Base-by-base conservation (phyloP, 2,329 filamentous ascomycete species). In the Dryadomyces quercus-mongolicae region DNA sequence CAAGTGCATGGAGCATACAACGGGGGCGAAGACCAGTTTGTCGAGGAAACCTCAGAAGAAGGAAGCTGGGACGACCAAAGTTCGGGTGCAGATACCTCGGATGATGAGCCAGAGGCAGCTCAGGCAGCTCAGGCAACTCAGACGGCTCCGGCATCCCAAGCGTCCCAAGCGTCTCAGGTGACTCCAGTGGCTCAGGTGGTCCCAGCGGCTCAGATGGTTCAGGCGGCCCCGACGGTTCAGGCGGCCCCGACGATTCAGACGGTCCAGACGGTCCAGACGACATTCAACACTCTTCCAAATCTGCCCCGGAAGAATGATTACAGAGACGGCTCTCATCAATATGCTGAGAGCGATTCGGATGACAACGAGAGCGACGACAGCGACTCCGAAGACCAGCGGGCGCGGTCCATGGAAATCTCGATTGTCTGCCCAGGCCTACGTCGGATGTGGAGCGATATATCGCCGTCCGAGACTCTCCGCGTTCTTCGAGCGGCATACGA, bases 401-500 rank as follows among this genome's bases (percentile, higher is more conserved):
- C 25, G 8, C 25, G 25, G 8, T 31, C 25, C 25, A 31, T 31
- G 25, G 25, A 31, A 8, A 31, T 31, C 25, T 31, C 55, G 53
- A 50, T 54, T n/a, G 54, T 58, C 22, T 59, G 58, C 20, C 58
- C 58, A 1, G 56, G 56, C 40, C 21, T 58, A 1, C 53, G 55
- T 1, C 4, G 53, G 48, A 49, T 51, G 2, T 59, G 56, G 56
- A 4, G 5, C 6, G 49, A 36, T 2, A 21, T 36, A 6, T n/a
- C 40, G 6, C 13, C 44, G n/a, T 16, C 12, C 8, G 18, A 16
- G 8, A 43, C 57, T 12, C 8, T 59, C n/a, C 10, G 20, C 22
- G 46, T 50, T 9, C 20, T 53, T 5, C 42, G 48, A 4, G 43
- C 57, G 1, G 18, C 54, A 5, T 20, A 40, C 15, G 55, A 59